Evolutionary conservation across 179 eudicot genomes (phyloP), one percentile per base, ranked within the genome.

Genomic region (Amaranthus tricolor): DNA sequence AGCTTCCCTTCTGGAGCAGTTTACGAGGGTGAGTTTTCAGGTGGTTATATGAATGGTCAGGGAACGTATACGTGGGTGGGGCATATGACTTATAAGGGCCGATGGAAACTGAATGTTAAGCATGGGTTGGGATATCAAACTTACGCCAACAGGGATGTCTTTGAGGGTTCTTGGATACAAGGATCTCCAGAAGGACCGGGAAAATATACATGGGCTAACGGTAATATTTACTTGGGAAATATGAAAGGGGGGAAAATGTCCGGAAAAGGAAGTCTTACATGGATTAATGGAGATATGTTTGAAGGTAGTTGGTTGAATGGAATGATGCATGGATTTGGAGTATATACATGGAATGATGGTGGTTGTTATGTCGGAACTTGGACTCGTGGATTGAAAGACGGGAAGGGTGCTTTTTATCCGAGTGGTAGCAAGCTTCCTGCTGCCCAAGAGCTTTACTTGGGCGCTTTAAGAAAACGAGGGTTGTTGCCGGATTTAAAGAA

Each of bases 241-340:
- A 89, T 95, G 99, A 95, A 90, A 83, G 94, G 93, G 48, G 99
- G 97, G 20, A 87, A 85, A 82, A 90, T 95, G 93, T 95, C 90
- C 0, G 97, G 97, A 45, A 87, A 85, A 83, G 99, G 99, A 72
- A 88, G 90, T 73, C 87, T 95, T 71, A 90, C 93, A 64, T 95
- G 98, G 98, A 87, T 75, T 43, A 89, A 80, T 59, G 96, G 96
- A 48, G 97, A 94, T 78, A 85, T 89, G 17, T 94, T 81, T 72
- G 97, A 94, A 85, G 98, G 98, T 64, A 88, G 82, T 66, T 94
- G 97, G 97, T 82, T 84, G 66, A 81, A 94, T 75, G 94, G 94
- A 51, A 82, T 87, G 89, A 94, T 94, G 89, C 91, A 94, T 77
- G 98, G 98, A 0, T 86, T 94, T 79, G 98, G 97, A 61, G 89